Evolutionary conservation across 306 rosid species (phyloP).

Genomic region (Purshia tridentata): DNA sequence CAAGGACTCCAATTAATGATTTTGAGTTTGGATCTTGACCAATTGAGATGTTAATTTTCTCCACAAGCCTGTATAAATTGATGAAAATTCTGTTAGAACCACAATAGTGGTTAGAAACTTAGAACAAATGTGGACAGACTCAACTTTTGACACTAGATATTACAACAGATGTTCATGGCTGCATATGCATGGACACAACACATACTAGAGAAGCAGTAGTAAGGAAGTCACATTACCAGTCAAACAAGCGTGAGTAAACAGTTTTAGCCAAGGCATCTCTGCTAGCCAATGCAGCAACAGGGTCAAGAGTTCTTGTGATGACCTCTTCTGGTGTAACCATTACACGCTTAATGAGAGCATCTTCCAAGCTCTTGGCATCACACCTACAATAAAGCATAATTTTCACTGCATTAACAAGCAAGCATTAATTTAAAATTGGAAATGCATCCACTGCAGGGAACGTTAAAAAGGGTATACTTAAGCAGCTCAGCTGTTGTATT

Average conservation of each 20-base stretch:
- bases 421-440: background rate
- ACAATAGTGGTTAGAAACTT: constrained; percentile 13
- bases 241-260: constrained; percentile 92
- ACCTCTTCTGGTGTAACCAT: constrained; percentile 99
- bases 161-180: background rate
- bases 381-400: constrained; percentile 49
- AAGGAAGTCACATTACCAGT: constrained; percentile 65
- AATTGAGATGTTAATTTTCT: constrained; percentile 87
- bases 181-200: background rate
- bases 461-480: constrained; percentile 44
- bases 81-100: constrained; percentile 28
- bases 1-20: constrained; percentile 96
- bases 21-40: constrained; percentile 98
- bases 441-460: constrained; percentile 25
- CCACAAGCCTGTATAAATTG: constrained; percentile 76
- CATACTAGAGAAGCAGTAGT: constrained; percentile 21
- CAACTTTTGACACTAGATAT: background rate
- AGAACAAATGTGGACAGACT: constrained; percentile 19
- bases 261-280: constrained; percentile 98
- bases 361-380: constrained; percentile 96
- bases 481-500: constrained; percentile 87
- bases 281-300: constrained; percentile 89
- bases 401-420: constrained; percentile 5
- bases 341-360: constrained; percentile 92
- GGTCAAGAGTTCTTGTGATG: constrained; percentile 99